Evolutionary conservation across 352 stramenopile species (phyloP), one percentile per base, ranked within the genome.

Genomic region (Globisporangium barbulae): DNA sequence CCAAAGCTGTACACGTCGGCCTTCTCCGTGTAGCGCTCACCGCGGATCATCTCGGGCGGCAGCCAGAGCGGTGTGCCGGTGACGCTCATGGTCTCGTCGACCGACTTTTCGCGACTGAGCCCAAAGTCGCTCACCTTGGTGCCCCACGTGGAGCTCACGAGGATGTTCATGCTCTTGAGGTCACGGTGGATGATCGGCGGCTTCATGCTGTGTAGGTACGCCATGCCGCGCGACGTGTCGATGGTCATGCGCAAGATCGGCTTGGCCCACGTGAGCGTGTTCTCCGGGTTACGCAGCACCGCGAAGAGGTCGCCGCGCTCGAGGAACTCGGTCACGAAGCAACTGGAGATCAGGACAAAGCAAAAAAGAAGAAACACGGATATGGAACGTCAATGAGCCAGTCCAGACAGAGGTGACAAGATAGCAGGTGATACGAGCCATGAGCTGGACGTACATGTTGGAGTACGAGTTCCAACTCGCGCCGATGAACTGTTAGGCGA

Each of bases 151-250:
- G 85, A 93, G 65, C 84, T 92, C 68, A 94, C 85, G 63, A 96
- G 81, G 42, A 94, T 94, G 72, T 96, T 94, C 83, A 95, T 94
- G 61, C 79, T 93, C 75, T 99, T 99, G 59, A 99, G 81, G 79
- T 99, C 97, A 22, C 97, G 93, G 81, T 99, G 98, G 70, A 99
- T 99, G 73, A 99, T 98, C 10, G 94, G 93, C 22, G 96, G 96
- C 68, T 98, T 94, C 81, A 98, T 97, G 50, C 85, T 96, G 84
- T 99, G 98, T 57, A 99, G 77, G 74, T 99, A 99, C 64, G 96
- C 87, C 79, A 99, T 98, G 58, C 95, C 97, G 58, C 93, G 88
- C 30, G 95, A 97, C 31, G 89, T 94, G 67, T 97, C 89, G 49
- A 96, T 95, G 55, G 89, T 90, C 83, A 96, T 93, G 62, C 85